Base-by-base conservation (phyloP, 1,284 basidiomycete species). In the Thecaphora frezii region DNA sequence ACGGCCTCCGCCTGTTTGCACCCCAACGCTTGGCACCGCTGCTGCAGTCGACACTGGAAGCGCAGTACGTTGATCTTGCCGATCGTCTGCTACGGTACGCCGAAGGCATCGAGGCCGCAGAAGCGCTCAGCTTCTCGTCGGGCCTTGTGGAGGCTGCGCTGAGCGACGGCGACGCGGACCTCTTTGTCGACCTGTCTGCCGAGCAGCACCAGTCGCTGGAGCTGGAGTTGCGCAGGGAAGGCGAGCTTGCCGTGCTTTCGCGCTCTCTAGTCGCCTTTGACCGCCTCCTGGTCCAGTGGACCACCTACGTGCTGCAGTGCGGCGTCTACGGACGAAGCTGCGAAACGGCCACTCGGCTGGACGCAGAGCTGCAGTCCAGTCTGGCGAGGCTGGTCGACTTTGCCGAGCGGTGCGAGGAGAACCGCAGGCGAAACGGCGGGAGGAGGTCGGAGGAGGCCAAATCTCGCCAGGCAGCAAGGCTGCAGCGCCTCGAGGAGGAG, bases 1-100 rank as follows among this genome's bases (percentile, higher is more conserved):
- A 65, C 13, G 66, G 58, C 12, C 26, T 65, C 3, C 48, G 53
- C 12, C 16, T 46, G 0, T 68, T 65, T 30, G 55, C 62, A 13
- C 60, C 63, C 3, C 18, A 30, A 16, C 43, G 36, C 1, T 39
- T 64, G 0, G 26, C 45, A 2, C 1, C 4, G 0, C 5, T 12
- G 0, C 44, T 66, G 3, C 14, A 49, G 19, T 1, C 21, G 1
- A 7, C 10, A 12, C 48, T 68, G 16, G 51, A 54, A 13, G 1
- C 0, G 0, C 50, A 56, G 9, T 55, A 58, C 33, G 47, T 39
- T 0, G 14, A 24, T 16, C 13, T 60, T 25, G 18, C 58, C 3
- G 12, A n/a, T 13, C 14, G 25, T n/a, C 41, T 51, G 21, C 44
- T 45, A 18, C 3, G 16, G 18, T 46, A 46, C 41, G 46, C 46